A percentile compares a stretch with the other conserved stretches of the same genome.
Conservation (phyloP, 2,329 filamentous ascomycete species). For the Colletotrichum nymphaeae region DNA sequence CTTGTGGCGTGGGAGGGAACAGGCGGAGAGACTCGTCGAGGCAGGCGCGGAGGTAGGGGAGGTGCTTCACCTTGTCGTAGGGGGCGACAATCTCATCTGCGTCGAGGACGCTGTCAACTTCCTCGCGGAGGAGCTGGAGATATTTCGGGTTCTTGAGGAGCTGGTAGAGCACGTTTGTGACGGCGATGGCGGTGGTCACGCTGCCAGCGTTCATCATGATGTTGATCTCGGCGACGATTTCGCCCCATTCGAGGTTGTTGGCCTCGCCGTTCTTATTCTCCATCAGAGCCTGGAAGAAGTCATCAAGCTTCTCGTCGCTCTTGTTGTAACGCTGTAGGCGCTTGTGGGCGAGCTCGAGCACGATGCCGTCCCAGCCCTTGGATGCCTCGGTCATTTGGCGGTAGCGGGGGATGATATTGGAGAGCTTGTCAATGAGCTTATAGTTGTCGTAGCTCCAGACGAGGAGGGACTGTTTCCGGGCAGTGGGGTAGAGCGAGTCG, state of each 20-base stretch:
- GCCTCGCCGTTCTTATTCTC: conserved; percentile 52
- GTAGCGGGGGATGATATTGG: conserved; percentile 58
- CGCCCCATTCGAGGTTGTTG: conserved; percentile 64
- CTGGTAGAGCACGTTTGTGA: conserved; percentile 64
- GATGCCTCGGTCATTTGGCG: conserved; percentile 51
- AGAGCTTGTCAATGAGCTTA: conserved; percentile 56
- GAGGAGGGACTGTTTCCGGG: conserved; percentile 60
- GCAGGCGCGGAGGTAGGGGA: conserved; percentile 63
- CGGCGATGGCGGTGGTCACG: conserved; percentile 60
- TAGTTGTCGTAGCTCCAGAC: conserved; percentile 65
- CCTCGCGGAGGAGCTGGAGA: conserved; percentile 53
- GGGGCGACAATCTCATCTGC: conserved; percentile 55
- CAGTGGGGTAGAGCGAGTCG: conserved; percentile 62
- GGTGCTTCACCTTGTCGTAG: conserved; percentile 61
- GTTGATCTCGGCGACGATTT: conserved; percentile 66
- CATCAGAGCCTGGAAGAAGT: conserved; percentile 69
- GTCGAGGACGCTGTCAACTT: conserved; percentile 58
- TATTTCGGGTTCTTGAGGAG: conserved; percentile 59
- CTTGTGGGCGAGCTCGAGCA: conserved; percentile 37
- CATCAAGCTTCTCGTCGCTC: conserved; percentile 64
- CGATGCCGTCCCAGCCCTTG: conserved; percentile 58
- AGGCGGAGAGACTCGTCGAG: conserved; percentile 62
- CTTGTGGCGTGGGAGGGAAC: conserved; percentile 54
- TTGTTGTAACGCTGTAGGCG: conserved; percentile 52
- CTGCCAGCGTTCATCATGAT: conserved; percentile 65